Evolutionary conservation across 495 filamentous ascomycete genomes (phyloP), one percentile per base, ranked within the genome.

Genomic region (Neurospora africana): DNA sequence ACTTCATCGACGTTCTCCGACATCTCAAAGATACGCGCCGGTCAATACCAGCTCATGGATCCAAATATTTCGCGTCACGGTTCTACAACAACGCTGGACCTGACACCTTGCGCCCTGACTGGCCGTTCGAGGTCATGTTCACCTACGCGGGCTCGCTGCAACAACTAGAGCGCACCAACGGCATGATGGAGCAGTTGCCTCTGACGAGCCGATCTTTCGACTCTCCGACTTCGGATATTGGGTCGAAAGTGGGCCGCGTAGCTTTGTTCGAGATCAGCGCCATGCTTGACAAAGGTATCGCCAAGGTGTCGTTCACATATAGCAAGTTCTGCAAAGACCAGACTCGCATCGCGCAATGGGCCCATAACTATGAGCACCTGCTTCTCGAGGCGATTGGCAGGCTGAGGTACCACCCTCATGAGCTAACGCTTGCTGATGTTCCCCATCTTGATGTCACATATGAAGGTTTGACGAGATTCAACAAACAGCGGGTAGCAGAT

Each of bases 111-210:
- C 72, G 76, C 30, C 86, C 86, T 4, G 81, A 85, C 68, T 87
- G 83, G 78, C 90, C 90, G 7, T 86, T 92, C 73, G 91, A 93
- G 78, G 86, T 93, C 43, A 86, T 87, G 2, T 91, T 93, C 78
- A 91, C 90, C 74, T 92, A 92, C 73, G 83, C 89, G 15, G 91
- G 89, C 0, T 84, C 88, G 21, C 82, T 89, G 72, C 89, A 90
- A 69, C 87, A 89, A 71, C 75, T 92, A 0, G 88, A 90, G 78
- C 83, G 87, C 36, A 82, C 86, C 27, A 88, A 89, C 69, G 85
- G 87, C 6, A 80, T 92, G 0, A 86, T 92, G 74, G 85, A 88
- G 70, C 86, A 88, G 35, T 82, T 84, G 9, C 82, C 88, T 21
- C 77, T 82, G 1, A 79, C 80, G 0, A 81, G 79, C 11, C 79